These are phyloP conservation scores for Reutealis trisperma DNA, from an alignment of 345 rosid species.

Conservation along the genomic window DNA sequence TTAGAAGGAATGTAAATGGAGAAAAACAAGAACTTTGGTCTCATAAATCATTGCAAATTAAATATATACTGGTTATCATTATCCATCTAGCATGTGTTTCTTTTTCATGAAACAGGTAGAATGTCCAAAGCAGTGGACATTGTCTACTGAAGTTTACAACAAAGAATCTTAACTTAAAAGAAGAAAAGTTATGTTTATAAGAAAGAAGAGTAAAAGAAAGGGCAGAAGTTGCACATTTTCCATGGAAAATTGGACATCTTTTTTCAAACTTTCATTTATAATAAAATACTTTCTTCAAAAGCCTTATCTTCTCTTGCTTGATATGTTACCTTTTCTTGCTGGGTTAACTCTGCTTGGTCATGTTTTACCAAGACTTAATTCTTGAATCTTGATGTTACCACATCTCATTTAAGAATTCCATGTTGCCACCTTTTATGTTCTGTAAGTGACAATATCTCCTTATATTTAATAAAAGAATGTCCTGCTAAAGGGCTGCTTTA, in stretches of 20 bases:
- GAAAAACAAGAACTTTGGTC: neutral
- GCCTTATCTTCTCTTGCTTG: neutral
- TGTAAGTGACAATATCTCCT: neutral
- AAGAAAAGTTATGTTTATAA: neutral
- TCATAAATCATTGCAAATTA: neutral
- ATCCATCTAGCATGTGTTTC: neutral
- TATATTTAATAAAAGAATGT: neutral
- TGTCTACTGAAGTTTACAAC: neutral
- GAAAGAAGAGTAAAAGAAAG: neutral
- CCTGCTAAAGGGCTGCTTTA: slow-evolving; percentile 3
- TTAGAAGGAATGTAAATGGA: neutral
- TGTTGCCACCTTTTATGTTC: neutral
- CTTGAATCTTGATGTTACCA: neutral
- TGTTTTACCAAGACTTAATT: neutral
- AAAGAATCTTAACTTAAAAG: neutral
- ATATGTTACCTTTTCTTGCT: neutral
- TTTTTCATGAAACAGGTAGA: neutral
- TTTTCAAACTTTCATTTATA: neutral
- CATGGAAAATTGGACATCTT: neutral
- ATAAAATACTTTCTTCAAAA: neutral
- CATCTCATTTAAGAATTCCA: neutral
- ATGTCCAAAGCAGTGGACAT: neutral
- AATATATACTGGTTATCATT: neutral
- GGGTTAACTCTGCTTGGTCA: neutral
- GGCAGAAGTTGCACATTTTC: neutral